Conservation (phyloP, 129 eudicot species). For the Sambucus nigra region DNA sequence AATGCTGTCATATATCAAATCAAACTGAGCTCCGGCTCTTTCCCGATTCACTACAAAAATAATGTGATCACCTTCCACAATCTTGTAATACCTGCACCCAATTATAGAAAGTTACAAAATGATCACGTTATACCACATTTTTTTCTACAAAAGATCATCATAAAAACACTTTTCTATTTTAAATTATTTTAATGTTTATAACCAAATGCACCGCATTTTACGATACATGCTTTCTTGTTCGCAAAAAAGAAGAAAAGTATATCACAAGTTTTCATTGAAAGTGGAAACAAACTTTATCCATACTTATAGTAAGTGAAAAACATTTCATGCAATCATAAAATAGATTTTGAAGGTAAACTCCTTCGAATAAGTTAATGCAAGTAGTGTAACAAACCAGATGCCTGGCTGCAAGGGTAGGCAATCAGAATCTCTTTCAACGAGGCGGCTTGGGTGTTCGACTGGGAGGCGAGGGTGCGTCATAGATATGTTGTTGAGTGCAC, state of each 20-base stretch:
- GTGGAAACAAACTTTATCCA: too few relatives aligned
- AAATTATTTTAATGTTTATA: too few relatives aligned
- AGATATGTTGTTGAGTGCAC: conserved; percentile 83
- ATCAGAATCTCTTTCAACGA: conserved; percentile 69
- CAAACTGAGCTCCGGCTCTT: conserved; percentile 92
- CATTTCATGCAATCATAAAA: too few relatives aligned
- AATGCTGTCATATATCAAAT: conserved; percentile 85
- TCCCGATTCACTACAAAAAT: conserved; percentile 82
- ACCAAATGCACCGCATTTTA: too few relatives aligned
- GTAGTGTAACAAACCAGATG: conserved; percentile 51
- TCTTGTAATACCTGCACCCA: conserved; percentile 82
- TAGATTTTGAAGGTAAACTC: too few relatives aligned
- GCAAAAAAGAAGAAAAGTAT: too few relatives aligned
- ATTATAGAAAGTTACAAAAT: not conserved
- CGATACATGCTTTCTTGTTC: too few relatives aligned
- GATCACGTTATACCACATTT: too few relatives aligned
- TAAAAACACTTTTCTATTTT: too few relatives aligned
- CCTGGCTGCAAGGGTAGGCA: conserved; percentile 89
- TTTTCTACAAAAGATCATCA: too few relatives aligned
- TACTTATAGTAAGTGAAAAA: too few relatives aligned
- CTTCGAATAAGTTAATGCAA: not conserved
- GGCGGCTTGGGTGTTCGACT: conserved; percentile 69
- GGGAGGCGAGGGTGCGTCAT: conserved; percentile 95
- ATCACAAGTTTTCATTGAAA: too few relatives aligned
- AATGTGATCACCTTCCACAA: conserved; percentile 88